Evolutionary conservation across 306 rosid genomes (phyloP).

Genomic region (Fragaria iinumae): DNA sequence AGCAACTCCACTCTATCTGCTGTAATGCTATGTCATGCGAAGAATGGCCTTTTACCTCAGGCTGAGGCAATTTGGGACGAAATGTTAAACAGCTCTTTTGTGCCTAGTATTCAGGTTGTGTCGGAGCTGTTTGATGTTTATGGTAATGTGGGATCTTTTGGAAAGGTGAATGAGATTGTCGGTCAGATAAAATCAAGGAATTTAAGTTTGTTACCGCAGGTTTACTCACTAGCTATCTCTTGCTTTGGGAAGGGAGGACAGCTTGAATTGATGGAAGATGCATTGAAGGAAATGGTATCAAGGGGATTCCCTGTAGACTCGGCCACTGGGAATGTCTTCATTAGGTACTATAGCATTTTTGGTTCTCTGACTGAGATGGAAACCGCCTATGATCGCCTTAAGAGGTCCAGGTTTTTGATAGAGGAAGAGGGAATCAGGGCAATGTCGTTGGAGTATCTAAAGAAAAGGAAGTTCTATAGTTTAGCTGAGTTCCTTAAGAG

Average conservation of each 20-base stretch:
- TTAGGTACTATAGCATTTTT: conserved; percentile 53
- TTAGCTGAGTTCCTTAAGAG: conserved; percentile 75
- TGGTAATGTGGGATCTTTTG: conserved; percentile 36
- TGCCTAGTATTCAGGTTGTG: conserved; percentile 44
- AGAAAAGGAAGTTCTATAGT: conserved; percentile 50
- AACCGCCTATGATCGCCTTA: conserved; percentile 57
- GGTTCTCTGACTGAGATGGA: conserved; percentile 79
- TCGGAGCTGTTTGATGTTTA: conserved; percentile 53
- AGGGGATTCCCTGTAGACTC: conserved; percentile 48
- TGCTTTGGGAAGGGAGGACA: conserved; percentile 77
- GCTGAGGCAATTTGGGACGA: conserved; percentile 57
- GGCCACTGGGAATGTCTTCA: conserved; percentile 54
- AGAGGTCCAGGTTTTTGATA: conserved; percentile 58
- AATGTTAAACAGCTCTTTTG: conserved; percentile 50
- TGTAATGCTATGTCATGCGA: conserved; percentile 44
- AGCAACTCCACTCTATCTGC: conserved; percentile 39
- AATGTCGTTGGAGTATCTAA: conserved; percentile 58
- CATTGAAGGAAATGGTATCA: conserved; percentile 59
- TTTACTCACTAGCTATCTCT: conserved; percentile 64
- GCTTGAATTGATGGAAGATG: conserved; percentile 67
- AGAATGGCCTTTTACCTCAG: conserved; percentile 46
- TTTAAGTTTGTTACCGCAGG: conserved; percentile 47
- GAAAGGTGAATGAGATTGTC: conserved; percentile 38
- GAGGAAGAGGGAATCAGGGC: conserved; percentile 64
- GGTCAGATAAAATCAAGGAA: conserved; percentile 39